phyloP scores from a whole-genome alignment of 129 eudicot species.

The Chrysanthemum makinoi region DNA sequence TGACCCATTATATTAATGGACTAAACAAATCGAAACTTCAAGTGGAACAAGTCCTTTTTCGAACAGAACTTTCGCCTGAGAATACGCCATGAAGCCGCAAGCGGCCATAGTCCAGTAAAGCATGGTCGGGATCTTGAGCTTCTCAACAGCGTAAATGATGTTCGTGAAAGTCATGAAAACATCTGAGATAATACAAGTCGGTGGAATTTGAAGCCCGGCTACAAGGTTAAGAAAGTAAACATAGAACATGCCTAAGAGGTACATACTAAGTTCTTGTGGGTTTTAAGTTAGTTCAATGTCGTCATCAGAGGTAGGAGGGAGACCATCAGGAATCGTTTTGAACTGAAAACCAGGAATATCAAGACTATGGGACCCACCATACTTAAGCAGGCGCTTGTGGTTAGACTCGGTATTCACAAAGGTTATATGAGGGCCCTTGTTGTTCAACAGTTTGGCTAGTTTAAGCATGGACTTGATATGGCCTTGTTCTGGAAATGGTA shows the following conservation, averaged over 20 bases:
- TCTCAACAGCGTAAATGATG: no score
- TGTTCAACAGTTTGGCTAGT: slow-evolving; percentile 43
- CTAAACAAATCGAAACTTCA: slow-evolving; percentile 14
- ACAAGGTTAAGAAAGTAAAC: slow-evolving; percentile 27
- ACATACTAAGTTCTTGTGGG: not conserved
- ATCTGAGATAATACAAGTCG: slow-evolving; percentile 39
- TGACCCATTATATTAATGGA: no score
- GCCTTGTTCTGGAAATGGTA: slow-evolving; percentile 58
- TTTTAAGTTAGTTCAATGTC: slow-evolving; percentile 4
- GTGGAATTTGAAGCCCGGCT: slow-evolving; percentile 21
- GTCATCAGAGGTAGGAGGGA: slow-evolving; percentile 21
- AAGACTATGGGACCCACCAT: slow-evolving; percentile 27
- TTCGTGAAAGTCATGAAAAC: slow-evolving; percentile 34
- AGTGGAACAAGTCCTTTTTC: slow-evolving; percentile 31
- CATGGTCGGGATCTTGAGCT: slow-evolving; percentile 4
- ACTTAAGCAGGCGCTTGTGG: slow-evolving; percentile 37
- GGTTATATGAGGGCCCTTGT: slow-evolving; percentile 44
- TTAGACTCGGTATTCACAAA: slow-evolving; percentile 49
- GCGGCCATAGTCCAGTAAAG: slow-evolving; percentile 25
- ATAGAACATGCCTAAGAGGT: slow-evolving; percentile 20
- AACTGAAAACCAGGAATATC: slow-evolving; percentile 36
- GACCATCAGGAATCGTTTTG: slow-evolving; percentile 48
- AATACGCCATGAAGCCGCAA: slow-evolving; percentile 21
- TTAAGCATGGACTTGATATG: slow-evolving; percentile 49
- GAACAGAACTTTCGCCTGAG: slow-evolving; percentile 17